Evolutionary conservation across 1,284 basidiomycete genomes (phyloP).

Genomic region (Leccinum glutinopallens): DNA sequence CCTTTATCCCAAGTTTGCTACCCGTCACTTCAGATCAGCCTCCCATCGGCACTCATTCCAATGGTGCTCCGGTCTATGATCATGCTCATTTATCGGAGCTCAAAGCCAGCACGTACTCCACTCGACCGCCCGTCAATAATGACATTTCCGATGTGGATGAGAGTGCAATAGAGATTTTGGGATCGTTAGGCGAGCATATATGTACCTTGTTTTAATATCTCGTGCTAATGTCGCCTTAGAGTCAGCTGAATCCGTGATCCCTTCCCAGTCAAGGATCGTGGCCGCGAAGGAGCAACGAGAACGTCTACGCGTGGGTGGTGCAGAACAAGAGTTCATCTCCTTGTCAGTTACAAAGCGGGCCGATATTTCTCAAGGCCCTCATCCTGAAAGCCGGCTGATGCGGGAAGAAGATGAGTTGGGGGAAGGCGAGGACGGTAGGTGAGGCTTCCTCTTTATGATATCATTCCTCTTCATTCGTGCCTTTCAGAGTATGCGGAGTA

Average conservation of each 20-base stretch:
- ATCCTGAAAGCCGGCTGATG: constrained; percentile 85
- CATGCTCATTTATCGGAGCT: constrained; percentile 79
- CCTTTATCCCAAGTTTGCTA: constrained; percentile 28
- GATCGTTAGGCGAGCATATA: constrained; percentile 40
- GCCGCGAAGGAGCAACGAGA: constrained; percentile 82
- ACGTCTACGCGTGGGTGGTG: constrained; percentile 49
- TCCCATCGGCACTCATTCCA: constrained; percentile 47
- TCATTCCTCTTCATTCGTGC: constrained; percentile 16
- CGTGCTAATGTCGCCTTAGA: constrained; percentile 14
- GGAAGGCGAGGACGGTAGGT: constrained; percentile 88
- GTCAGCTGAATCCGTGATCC: constrained; percentile 55
- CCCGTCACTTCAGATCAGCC: constrained; percentile 54
- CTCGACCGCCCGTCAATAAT: constrained; percentile 47
- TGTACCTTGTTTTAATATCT: neutral
- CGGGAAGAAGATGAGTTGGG: constrained; percentile 93
- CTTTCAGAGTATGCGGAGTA: constrained; percentile 82
- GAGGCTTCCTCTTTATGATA: constrained; percentile 6
- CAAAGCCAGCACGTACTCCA: constrained; percentile 76
- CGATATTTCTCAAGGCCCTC: constrained; percentile 69
- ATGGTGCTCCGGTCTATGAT: constrained; percentile 66
- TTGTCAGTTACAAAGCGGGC: constrained; percentile 64
- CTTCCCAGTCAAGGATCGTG: constrained; percentile 74
- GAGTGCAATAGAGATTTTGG: constrained; percentile 39
- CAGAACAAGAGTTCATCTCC: constrained; percentile 82
- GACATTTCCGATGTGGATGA: constrained; percentile 51